These are phyloP conservation scores for Lodderomyces jiufengensis DNA, from an alignment of 1,139 yeast genomes.

Conservation along the genomic window DNA sequence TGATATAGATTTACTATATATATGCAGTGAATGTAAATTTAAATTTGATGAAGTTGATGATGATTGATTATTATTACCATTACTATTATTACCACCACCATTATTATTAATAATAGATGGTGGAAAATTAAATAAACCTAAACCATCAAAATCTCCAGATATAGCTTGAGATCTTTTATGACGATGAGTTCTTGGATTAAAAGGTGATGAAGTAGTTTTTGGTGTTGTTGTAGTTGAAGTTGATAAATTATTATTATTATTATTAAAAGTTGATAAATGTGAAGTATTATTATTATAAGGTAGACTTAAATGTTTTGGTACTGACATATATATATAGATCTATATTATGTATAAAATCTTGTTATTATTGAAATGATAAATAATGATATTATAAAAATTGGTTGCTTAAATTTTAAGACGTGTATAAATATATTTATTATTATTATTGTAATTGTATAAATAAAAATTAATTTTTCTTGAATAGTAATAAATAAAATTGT, in stretches of 20 bases:
- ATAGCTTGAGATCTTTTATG: conserved; percentile 72
- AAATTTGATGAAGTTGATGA: conserved; percentile 2
- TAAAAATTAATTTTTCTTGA: too few species aligned
- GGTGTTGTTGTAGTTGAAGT: neutral
- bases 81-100: neutral
- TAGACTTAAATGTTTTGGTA: conserved; percentile 3
- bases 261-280: neutral
- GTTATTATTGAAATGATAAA: too few species aligned
- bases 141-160: conserved; percentile 65
- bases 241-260: neutral
- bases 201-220: conserved; percentile 10
- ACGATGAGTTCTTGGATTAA: conserved; percentile 48
- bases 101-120: conserved; percentile 6
- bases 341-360: too few species aligned
- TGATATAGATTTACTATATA: neutral
- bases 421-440: too few species aligned
- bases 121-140: conserved; percentile 35
- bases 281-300: neutral
- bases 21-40: conserved; percentile 4
- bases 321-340: too few species aligned
- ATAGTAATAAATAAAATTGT: too few species aligned
- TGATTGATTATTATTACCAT: neutral
- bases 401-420: too few species aligned
- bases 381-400: too few species aligned
- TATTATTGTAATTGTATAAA: too few species aligned